Evolutionary conservation across 768 basidiomycete species (phyloP).

Genomic region (Kwoniella pini): DNA sequence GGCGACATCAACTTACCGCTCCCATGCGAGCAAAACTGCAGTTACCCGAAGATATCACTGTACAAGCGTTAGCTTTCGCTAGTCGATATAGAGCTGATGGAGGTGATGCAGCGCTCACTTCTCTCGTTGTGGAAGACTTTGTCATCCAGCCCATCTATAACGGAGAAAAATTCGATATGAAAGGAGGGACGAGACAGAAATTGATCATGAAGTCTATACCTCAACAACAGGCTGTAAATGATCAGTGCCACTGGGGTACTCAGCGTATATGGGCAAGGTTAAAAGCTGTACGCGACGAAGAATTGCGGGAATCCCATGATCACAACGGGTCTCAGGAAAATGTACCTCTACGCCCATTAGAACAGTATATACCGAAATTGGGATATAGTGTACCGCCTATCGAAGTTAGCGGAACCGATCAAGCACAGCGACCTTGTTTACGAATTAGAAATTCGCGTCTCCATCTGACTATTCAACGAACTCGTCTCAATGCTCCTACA

Average conservation of each 20-base stretch:
- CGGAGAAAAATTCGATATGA: constrained; percentile 28
- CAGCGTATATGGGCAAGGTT: constrained; percentile 6
- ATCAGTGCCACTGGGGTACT: constrained; percentile 39
- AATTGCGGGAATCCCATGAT: background rate
- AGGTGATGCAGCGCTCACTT: constrained; percentile 38
- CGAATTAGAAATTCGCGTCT: constrained; percentile 3
- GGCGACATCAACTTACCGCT: constrained; percentile 32
- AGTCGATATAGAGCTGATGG: constrained; percentile 17
- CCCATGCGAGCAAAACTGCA: constrained; percentile 44
- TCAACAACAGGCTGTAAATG: constrained; percentile 14
- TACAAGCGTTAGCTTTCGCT: constrained; percentile 47
- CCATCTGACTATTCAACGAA: constrained; percentile 18
- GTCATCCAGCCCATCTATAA: constrained; percentile 52
- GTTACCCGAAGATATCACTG: constrained; percentile 46
- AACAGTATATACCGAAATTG: background rate
- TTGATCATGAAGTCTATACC: constrained; percentile 6
- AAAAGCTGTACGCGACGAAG: background rate
- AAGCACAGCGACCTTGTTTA: constrained; percentile 34
- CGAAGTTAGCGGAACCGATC: constrained; percentile 34
- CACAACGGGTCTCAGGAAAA: constrained; percentile 32
- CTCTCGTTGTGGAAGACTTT: constrained; percentile 29
- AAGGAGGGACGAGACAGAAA: constrained; percentile 27
- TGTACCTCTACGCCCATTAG: background rate
- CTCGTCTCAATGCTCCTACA: constrained; percentile 15
- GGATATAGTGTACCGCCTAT: constrained; percentile 31